phyloP scores from a whole-genome alignment of 768 basidiomycete genomes.

The Suillus variegatus region DNA sequence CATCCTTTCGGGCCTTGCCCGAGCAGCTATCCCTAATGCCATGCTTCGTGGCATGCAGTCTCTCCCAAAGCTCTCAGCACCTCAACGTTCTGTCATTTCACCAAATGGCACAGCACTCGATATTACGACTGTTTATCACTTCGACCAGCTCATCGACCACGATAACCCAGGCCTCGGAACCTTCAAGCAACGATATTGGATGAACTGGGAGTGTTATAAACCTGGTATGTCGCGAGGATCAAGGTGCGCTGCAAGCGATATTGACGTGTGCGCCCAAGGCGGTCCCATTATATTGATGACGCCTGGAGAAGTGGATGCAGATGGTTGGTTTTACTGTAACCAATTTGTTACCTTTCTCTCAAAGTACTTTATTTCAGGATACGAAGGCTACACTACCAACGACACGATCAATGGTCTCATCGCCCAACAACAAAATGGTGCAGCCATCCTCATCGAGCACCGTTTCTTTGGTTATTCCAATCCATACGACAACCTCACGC shows the following conservation, averaged over 20 bases:
- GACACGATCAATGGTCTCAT: slow-evolving; percentile 62
- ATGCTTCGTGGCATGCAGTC: slow-evolving; percentile 21
- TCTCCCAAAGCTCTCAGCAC: slow-evolving; percentile 17
- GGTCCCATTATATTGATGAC: slow-evolving; percentile 40
- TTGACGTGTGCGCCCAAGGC: slow-evolving; percentile 9
- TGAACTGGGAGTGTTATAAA: slow-evolving; percentile 67
- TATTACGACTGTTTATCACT: slow-evolving; percentile 29
- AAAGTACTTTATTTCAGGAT: slow-evolving; percentile 20
- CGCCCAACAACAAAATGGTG: slow-evolving; percentile 65
- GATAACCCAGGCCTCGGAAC: slow-evolving; percentile 60
- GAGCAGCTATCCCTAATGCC: slow-evolving; percentile 21
- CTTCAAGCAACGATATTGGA: slow-evolving; percentile 76
- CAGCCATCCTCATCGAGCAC: slow-evolving; percentile 69
- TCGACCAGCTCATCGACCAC: slow-evolving; percentile 44
- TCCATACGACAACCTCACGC: slow-evolving; percentile 59
- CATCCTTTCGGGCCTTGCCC: slow-evolving; percentile 10
- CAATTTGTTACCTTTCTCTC: background rate
- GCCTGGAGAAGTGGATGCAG: slow-evolving; percentile 65
- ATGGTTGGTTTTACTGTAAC: slow-evolving; percentile 22
- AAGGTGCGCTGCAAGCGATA: slow-evolving; percentile 25
- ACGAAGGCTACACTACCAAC: slow-evolving; percentile 60
- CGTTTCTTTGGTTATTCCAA: slow-evolving; percentile 79
- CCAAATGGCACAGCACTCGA: slow-evolving; percentile 28
- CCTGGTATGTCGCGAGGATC: slow-evolving; percentile 31
- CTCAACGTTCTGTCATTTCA: slow-evolving; percentile 13